Base-by-base conservation (phyloP, 1,284 basidiomycete species). In the Leccinum pachyderme region DNA sequence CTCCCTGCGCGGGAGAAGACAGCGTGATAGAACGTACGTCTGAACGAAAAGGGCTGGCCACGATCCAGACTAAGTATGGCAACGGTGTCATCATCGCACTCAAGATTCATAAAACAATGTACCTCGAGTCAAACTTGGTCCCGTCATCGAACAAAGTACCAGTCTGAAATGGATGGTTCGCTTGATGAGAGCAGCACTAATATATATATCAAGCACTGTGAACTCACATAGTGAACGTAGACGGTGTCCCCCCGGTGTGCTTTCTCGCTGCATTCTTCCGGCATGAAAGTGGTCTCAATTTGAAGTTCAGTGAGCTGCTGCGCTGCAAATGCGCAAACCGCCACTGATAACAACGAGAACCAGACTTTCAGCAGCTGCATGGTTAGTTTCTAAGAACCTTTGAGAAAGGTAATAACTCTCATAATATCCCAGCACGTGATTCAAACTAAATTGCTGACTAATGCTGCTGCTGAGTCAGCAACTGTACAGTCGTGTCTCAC, bases 41-140 rank as follows among this genome's bases (percentile, higher is more conserved):
- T 89, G 59, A 92, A 73, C 29, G 82, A 78, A 9, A 94, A 76
- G 2, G 92, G 89, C 44, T 73, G 61, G 46, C 78, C 79, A 32
- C 89, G 87, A 73, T 90, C 87, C 57, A 74, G 68, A 69, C 88
- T 90, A 18, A 18, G 18, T 18, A 48, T 6, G 15, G 15, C 6
- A 39, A 22, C 2, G 2, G 56, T 6, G 31, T 62, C 24, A 59
- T 28, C 12, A 32, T 8, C 12, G 18, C 35, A n/a, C 13, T 7
- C 25, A 32, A n/a, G n/a, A 22, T 5, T 13, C 0, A 33, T 5
- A 28, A 32, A 50, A 9, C 6, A 27, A 62, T 75, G 27, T 59
- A 88, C 82, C 89, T 92, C 6, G 89, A 92, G 72, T 94, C 92
- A 64, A 94, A 94, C 70, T 91, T 88, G 51, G 79, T 81, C 13